phyloP scores from a whole-genome alignment of 768 basidiomycete genomes.

The Cystobasidium tubakii region DNA sequence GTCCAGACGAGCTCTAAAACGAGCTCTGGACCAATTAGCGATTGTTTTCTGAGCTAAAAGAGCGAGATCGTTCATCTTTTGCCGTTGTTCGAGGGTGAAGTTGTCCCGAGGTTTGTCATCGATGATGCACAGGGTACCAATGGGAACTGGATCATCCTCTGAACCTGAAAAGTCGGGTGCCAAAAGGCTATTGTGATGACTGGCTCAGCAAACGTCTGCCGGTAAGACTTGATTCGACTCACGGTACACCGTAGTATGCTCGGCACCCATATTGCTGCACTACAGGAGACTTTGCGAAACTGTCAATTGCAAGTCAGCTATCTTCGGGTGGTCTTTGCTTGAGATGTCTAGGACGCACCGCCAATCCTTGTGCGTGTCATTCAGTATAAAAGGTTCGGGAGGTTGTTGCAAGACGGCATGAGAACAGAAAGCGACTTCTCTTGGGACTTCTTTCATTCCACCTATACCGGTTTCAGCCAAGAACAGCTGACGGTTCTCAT shows the following conservation, averaged over 20 bases:
- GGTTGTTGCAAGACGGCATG: slow-evolving; percentile 43
- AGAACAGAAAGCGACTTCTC: slow-evolving; percentile 42
- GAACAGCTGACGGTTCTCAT: slow-evolving; percentile 44
- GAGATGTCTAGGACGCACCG: neutral
- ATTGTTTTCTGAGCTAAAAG: slow-evolving; percentile 43
- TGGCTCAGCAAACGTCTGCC: neutral
- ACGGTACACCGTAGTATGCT: slow-evolving; percentile 20
- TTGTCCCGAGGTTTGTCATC: slow-evolving; percentile 41
- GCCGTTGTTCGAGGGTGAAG: slow-evolving; percentile 41
- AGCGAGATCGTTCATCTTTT: slow-evolving; percentile 42
- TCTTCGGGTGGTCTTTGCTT: too few relatives aligned
- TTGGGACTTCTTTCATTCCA: slow-evolving; percentile 40
- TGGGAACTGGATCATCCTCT: slow-evolving; percentile 37
- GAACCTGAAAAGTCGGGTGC: slow-evolving; percentile 37
- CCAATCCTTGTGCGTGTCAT: slow-evolving; percentile 42
- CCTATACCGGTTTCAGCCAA: slow-evolving; percentile 41
- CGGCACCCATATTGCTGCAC: slow-evolving; percentile 11
- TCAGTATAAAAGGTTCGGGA: slow-evolving; percentile 39
- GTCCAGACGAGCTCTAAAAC: slow-evolving; percentile 38
- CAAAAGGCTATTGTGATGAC: slow-evolving; percentile 29
- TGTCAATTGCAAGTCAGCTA: slow-evolving; percentile 12
- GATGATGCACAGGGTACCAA: slow-evolving; percentile 45
- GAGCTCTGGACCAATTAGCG: slow-evolving; percentile 40
- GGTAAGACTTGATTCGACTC: neutral
- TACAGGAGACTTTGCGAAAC: slow-evolving; percentile 20